phyloP scores from a whole-genome alignment of 2,329 filamentous ascomycete genomes.

The Fusarium sp. region DNA sequence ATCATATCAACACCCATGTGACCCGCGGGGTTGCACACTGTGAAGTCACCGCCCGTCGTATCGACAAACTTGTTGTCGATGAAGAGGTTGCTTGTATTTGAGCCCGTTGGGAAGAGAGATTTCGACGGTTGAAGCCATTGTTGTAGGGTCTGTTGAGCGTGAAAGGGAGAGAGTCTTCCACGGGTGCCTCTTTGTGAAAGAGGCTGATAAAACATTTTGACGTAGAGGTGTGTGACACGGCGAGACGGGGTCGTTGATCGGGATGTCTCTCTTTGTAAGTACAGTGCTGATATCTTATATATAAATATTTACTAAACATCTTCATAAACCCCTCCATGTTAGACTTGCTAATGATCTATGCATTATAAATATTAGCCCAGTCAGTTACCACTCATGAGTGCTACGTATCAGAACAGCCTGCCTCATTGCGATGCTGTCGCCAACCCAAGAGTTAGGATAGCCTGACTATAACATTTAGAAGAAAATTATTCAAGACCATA shows the following conservation, averaged over 20 bases:
- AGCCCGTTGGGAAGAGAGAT: slow-evolving; percentile 33
- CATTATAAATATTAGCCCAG: too few relatives aligned
- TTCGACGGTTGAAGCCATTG: slow-evolving; percentile 6
- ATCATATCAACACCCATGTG: slow-evolving; percentile 75
- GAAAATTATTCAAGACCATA: too few relatives aligned
- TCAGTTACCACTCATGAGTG: too few relatives aligned
- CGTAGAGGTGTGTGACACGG: neutral
- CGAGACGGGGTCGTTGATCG: neutral
- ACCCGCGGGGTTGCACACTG: slow-evolving; percentile 50
- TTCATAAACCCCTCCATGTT: neutral
- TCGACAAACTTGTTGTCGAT: slow-evolving; percentile 35
- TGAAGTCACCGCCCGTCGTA: slow-evolving; percentile 5
- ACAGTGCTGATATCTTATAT: neutral
- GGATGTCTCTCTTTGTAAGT: neutral
- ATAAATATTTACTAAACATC: neutral
- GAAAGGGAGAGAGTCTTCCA: neutral
- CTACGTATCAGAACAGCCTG: too few relatives aligned
- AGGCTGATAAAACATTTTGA: neutral
- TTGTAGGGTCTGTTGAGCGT: neutral
- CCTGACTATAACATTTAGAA: too few relatives aligned
- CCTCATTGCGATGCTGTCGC: too few relatives aligned
- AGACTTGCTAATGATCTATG: too few relatives aligned
- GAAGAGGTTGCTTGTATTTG: slow-evolving; percentile 49
- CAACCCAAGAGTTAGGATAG: too few relatives aligned
- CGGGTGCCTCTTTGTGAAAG: neutral